These are phyloP conservation scores for Cyclostephanos tholiformis DNA, from an alignment of 108 stramenopile genomes.

Conservation along the genomic window DNA sequence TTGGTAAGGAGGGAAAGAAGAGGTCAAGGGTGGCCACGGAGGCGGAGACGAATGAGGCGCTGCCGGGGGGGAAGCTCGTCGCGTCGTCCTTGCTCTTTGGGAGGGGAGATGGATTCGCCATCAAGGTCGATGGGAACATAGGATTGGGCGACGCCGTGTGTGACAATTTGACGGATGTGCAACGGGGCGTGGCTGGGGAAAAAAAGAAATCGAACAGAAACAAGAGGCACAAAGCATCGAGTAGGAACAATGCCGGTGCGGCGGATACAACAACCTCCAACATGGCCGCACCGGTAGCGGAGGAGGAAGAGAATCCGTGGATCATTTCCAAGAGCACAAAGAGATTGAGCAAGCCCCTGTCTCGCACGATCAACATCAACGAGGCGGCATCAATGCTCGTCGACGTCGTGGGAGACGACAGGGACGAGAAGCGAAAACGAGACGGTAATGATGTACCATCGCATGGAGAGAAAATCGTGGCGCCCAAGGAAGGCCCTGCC, in stretches of 20 bases:
- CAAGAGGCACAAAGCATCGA: slow-evolving; percentile 32
- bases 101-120: slow-evolving; percentile 63
- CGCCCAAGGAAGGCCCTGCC: background rate
- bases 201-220: slow-evolving; percentile 42
- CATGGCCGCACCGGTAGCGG: background rate
- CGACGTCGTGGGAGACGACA: slow-evolving; percentile 21
- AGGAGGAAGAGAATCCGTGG: slow-evolving; percentile 51
- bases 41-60: slow-evolving; percentile 66
- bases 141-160: slow-evolving; percentile 26
- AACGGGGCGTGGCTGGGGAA: slow-evolving; percentile 1
- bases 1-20: slow-evolving; percentile 15
- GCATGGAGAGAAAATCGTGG: slow-evolving; percentile 5
- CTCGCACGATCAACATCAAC: slow-evolving; percentile 34
- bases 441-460: background rate
- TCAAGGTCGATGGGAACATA: slow-evolving; percentile 31
- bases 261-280: background rate
- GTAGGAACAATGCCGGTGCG: slow-evolving; percentile 3
- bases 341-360: slow-evolving; percentile 25
- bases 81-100: slow-evolving; percentile 78
- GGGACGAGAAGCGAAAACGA: slow-evolving; percentile 13
- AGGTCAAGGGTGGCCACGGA: slow-evolving; percentile 62
- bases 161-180: slow-evolving; percentile 6
- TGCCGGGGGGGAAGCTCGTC: slow-evolving; percentile 79
- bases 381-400: slow-evolving; percentile 50
- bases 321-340: slow-evolving; percentile 19